A percentile compares a stretch with the other conserved stretches of the same genome.
phyloP scores from a whole-genome alignment of 2,329 filamentous ascomycete genomes.

The Blumeria hordei region DNA sequence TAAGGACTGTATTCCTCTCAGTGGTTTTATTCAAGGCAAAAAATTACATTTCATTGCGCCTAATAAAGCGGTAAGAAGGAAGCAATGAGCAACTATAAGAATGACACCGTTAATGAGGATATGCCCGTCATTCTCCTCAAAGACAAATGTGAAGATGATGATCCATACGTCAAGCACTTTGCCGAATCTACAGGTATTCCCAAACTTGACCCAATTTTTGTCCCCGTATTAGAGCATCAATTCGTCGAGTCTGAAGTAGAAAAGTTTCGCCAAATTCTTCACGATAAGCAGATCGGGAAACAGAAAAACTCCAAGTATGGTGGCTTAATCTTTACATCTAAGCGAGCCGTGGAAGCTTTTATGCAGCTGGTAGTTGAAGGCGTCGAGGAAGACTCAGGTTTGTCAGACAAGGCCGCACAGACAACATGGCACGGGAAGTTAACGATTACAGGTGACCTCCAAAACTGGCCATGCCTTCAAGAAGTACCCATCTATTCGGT shows the following conservation, averaged over 20 bases:
- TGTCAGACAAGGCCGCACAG: conserved; percentile 1
- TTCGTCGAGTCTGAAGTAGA: conserved; percentile 35
- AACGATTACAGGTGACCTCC: conserved; percentile 4
- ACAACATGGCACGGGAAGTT: not conserved
- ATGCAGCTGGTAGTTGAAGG: conserved; percentile 21
- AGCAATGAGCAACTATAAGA: not conserved
- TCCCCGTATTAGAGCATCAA: conserved; percentile 52
- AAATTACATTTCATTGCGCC: too few relatives aligned
- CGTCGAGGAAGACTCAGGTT: conserved; percentile 22
- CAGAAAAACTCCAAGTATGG: conserved; percentile 27
- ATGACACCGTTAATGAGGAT: not conserved
- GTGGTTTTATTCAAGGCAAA: too few relatives aligned
- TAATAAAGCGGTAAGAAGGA: too few relatives aligned
- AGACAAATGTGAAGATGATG: conserved; percentile 45
- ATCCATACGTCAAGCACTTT: conserved; percentile 51
- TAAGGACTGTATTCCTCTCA: too few relatives aligned
- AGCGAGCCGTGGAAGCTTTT: conserved; percentile 63
- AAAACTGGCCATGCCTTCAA: conserved; percentile 27
- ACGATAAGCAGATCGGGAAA: conserved; percentile 18
- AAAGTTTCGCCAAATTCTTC: conserved; percentile 26
- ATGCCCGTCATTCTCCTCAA: conserved; percentile 50
- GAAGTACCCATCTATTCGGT: conserved; percentile 49
- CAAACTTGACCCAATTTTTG: conserved; percentile 39
- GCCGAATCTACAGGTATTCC: conserved; percentile 18
- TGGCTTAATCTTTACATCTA: conserved; percentile 65